Conservation (phyloP, 768 basidiomycete genomes). For the Tricholoma hemisulphureum region DNA sequence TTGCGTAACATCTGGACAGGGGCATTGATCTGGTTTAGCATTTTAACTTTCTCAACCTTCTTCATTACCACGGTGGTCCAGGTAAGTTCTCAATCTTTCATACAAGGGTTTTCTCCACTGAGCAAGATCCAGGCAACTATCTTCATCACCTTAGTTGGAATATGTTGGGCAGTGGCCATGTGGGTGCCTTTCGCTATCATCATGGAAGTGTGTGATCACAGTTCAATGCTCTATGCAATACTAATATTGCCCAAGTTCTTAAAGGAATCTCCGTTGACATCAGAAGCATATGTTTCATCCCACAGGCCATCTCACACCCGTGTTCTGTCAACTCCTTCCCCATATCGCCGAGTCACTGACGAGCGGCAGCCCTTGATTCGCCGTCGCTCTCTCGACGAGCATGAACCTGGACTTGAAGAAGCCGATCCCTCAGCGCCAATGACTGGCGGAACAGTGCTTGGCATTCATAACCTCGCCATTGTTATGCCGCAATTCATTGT, state of each 20-base stretch:
- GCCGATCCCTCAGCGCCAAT: conserved; percentile 43
- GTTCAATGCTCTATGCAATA: background rate
- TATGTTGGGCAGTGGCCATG: conserved; percentile 97
- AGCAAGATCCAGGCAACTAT: conserved; percentile 59
- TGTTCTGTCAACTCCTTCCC: conserved; percentile 49
- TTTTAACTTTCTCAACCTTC: conserved; percentile 82
- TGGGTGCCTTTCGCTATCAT: conserved; percentile 98
- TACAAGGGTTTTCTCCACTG: background rate
- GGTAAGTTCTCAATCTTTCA: conserved; percentile 33
- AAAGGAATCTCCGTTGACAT: conserved; percentile 55
- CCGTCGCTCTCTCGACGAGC: conserved; percentile 54
- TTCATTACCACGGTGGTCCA: conserved; percentile 79
- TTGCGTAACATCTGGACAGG: conserved; percentile 93
- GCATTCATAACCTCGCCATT: conserved; percentile 93
- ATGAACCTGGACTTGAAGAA: conserved; percentile 35
- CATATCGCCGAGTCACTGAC: conserved; percentile 31
- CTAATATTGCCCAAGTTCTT: conserved; percentile 49
- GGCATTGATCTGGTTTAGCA: conserved; percentile 75
- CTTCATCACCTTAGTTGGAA: conserved; percentile 81
- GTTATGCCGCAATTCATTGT: conserved; percentile 95
- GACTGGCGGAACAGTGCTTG: conserved; percentile 88
- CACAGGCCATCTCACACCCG: conserved; percentile 52
- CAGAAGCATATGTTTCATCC: conserved; percentile 16
- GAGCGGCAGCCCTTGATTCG: conserved; percentile 63
- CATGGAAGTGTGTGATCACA: conserved; percentile 71